Evolutionary conservation across 768 basidiomycete species (phyloP).

Genomic region (Hortiboletus campestris): DNA sequence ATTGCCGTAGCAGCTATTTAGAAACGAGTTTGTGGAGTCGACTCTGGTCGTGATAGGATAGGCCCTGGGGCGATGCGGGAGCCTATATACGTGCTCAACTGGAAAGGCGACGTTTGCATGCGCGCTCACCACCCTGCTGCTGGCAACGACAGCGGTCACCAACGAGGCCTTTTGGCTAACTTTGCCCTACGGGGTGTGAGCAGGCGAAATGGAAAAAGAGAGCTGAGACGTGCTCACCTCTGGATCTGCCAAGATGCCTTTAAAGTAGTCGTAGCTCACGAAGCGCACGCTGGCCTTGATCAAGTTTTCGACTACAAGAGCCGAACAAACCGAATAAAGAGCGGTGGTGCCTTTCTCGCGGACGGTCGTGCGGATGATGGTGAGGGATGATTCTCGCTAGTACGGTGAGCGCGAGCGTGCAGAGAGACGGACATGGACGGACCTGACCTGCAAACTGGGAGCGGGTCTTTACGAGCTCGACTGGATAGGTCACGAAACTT

Average conservation of each 20-base stretch:
- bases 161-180: slow-evolving; percentile 81
- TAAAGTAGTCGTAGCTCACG: slow-evolving; percentile 92
- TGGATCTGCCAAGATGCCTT: slow-evolving; percentile 74
- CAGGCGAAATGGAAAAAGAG: neutral
- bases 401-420: neutral
- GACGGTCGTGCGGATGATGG: slow-evolving; percentile 74
- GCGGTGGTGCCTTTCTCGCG: slow-evolving; percentile 74
- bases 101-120: too few relatives aligned
- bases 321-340: slow-evolving; percentile 90
- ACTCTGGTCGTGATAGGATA: neutral
- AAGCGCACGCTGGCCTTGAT: slow-evolving; percentile 96
- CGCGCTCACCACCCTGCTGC: too few relatives aligned
- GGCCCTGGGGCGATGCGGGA: too few relatives aligned
- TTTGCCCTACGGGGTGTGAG: slow-evolving; percentile 64
- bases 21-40: neutral
- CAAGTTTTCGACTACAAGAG: slow-evolving; percentile 88
- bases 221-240: slow-evolving; percentile 56
- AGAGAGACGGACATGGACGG: slow-evolving; percentile 3
- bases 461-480: slow-evolving; percentile 92
- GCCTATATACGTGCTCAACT: neutral
- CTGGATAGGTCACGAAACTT: slow-evolving; percentile 84
- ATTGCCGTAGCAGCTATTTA: neutral
- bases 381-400: slow-evolving; percentile 66
- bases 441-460: slow-evolving; percentile 88
- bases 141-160: too few relatives aligned